Evolutionary conservation across 1,139 yeast species (phyloP), one percentile per base, ranked within the genome.

Genomic region (Candida albicans): DNA sequence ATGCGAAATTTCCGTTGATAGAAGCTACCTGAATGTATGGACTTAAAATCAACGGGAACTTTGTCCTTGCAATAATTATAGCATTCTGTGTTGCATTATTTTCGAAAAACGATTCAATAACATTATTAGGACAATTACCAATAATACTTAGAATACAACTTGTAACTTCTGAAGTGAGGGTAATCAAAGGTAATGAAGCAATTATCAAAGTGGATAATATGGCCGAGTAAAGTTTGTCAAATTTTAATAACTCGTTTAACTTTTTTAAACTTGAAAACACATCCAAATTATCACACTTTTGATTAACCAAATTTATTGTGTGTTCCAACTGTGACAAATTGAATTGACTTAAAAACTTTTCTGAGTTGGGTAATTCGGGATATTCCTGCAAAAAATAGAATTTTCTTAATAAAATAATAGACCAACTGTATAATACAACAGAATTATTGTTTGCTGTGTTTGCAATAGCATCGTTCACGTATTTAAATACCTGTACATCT

Each of bases 381-480:
- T 35, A 64, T 42, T 77, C 82, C 43, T 76, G 75, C 11, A 79
- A 58, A 26, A 79, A 61, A 35, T 75, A 66, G 4, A 75, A 69
- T 48, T 84, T 81, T 42, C 84, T 68, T 51, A 81, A 81, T 8
- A 84, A 58, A 5, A 84, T 64, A 15, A 87, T 77, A 10, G 88
- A 79, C 96, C 96, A 89, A 28, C 82, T 77, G 53, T 86, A 84
- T 40, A 79, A 61, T 1, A 83, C 65, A 4, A 84, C 66, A 0
- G 88, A 64, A 47, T 80, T 78, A 11, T 52, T 45, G 40, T 62
- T 63, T 22, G 51, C 34, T 1, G 64, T 51, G 9, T 67, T 59
- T 0, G 64, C 55, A 12, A 71, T 61, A 3, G 70, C 52, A 4
- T 55, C 57, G 53, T 75, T 78, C 22, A 80, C 67, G 41, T 56